Base-by-base conservation (phyloP, 345 rosid genomes). In the Salix dunnii region DNA sequence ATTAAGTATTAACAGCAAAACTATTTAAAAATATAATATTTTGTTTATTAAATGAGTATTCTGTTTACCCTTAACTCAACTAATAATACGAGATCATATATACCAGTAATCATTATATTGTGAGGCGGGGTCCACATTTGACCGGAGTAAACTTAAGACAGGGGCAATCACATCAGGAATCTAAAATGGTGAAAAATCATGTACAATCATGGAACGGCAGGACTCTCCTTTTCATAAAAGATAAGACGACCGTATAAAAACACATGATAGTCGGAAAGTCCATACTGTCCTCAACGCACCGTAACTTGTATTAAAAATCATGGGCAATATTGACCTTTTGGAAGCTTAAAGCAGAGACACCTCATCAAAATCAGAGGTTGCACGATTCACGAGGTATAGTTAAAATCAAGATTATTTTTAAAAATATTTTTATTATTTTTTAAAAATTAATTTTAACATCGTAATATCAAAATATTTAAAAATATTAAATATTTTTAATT, bases 241-340 rank as follows among this genome's bases (percentile, higher is more conserved):
- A 55, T 14, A 33, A 7, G 23, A 67, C 31, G 27, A 20, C 18
- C 31, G 20, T 48, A n/a, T 49, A 2, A 60, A n/a, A 35, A 23
- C 71, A 64, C 55, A 48, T 51, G 42, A 16, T 64, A n/a, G 4
- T 2, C 20, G 0, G 16, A 40, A 58, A 23, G 72, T 71, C 80
- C 67, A 20, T 27, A 65, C 1, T 71, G 30, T 67, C 76, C 80
- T 36, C 18, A 1, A 5, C 9, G 21, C 35, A 2, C 7, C 40
- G n/a, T 27, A 1, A 13, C 1, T 28, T 25, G 30, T 48, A 25
- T 28, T 13, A 7, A 36, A 33, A 18, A 71, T 62, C 31, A 70
- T 64, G 83, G 83, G 11, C 74, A 67, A 23, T 63, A 33, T 43
- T 5, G 81, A 40, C 33, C 13, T 64, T 18, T 64, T 77, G 35